phyloP scores from a whole-genome alignment of 169 alveolate species.

The Eimeria tenella region DNA sequence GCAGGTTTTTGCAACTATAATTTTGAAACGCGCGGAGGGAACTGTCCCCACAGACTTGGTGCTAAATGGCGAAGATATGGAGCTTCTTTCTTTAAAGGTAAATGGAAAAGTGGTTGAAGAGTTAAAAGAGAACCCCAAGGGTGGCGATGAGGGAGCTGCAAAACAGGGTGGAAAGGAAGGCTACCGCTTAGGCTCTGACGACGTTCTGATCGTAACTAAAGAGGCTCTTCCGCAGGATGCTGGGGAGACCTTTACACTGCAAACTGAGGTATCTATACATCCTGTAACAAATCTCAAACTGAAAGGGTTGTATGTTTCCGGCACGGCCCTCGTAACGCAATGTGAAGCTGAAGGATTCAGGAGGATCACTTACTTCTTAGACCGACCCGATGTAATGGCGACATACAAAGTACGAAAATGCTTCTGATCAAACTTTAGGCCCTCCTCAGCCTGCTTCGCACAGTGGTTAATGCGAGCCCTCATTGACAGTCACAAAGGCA shows the following conservation, averaged over 20 bases:
- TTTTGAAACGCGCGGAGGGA: slow-evolving; percentile 65
- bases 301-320: slow-evolving; percentile 88
- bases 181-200: slow-evolving; percentile 80
- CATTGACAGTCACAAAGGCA: too few species aligned
- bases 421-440: neutral
- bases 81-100: slow-evolving; percentile 86
- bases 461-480: too few species aligned
- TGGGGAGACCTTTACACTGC: slow-evolving; percentile 80
- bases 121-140: slow-evolving; percentile 86
- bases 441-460: too few species aligned
- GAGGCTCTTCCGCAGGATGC: slow-evolving; percentile 78
- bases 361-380: slow-evolving; percentile 92
- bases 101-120: slow-evolving; percentile 87
- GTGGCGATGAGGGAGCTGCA: slow-evolving; percentile 78
- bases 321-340: slow-evolving; percentile 92
- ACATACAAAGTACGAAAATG: slow-evolving; percentile 81
- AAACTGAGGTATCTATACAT: slow-evolving; percentile 81
- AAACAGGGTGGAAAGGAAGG: slow-evolving; percentile 30
- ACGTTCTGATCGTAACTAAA: slow-evolving; percentile 76
- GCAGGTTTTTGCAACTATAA: slow-evolving; percentile 59
- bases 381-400: slow-evolving; percentile 95
- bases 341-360: slow-evolving; percentile 96
- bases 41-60: slow-evolving; percentile 88
- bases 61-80: slow-evolving; percentile 92
- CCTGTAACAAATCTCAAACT: slow-evolving; percentile 82